Percentiles rank a stretch among this genome's conserved stretches.
phyloP scores from a whole-genome alignment of 768 basidiomycete genomes.

The Boletus rubescentipes region DNA sequence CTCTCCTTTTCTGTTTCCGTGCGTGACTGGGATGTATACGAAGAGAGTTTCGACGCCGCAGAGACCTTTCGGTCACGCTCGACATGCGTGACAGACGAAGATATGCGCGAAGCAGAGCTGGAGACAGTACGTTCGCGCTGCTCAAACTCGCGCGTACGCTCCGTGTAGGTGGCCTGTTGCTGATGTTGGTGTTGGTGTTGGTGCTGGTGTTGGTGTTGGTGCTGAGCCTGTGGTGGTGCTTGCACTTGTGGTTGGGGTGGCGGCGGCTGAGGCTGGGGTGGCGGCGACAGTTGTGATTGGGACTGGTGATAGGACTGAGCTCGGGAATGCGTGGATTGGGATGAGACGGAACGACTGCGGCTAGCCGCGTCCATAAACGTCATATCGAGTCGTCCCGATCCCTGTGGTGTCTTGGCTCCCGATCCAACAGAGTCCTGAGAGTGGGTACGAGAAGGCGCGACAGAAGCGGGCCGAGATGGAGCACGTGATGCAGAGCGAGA shows the following conservation, averaged over 20 bases:
- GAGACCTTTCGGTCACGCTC: slow-evolving; percentile 30
- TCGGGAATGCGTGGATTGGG: slow-evolving; percentile 21
- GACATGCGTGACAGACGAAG: slow-evolving; percentile 18
- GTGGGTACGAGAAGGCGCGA: slow-evolving; percentile 52
- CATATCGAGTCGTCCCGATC: slow-evolving; percentile 26
- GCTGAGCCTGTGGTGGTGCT: neutral
- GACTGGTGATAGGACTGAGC: slow-evolving; percentile 16
- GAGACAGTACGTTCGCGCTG: slow-evolving; percentile 27
- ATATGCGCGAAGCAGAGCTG: slow-evolving; percentile 25
- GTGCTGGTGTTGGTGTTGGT: neutral
- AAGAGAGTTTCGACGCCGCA: slow-evolving; percentile 34
- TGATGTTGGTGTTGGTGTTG: neutral
- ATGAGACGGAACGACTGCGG: slow-evolving; percentile 23
- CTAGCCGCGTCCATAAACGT: slow-evolving; percentile 31
- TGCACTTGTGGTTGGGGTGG: neutral
- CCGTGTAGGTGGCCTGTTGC: slow-evolving; percentile 21
- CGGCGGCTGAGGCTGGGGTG: neutral
- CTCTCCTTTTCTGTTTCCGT: slow-evolving; percentile 25
- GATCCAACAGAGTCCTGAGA: slow-evolving; percentile 45
- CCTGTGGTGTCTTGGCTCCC: slow-evolving; percentile 33
- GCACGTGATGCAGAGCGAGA: slow-evolving; percentile 33
- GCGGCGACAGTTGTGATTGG: neutral
- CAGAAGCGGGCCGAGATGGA: slow-evolving; percentile 44
- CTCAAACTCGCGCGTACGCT: slow-evolving; percentile 26
- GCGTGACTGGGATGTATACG: slow-evolving; percentile 19